phyloP scores from a whole-genome alignment of 2,329 filamentous ascomycete species.

The Cladosporium sp. region DNA sequence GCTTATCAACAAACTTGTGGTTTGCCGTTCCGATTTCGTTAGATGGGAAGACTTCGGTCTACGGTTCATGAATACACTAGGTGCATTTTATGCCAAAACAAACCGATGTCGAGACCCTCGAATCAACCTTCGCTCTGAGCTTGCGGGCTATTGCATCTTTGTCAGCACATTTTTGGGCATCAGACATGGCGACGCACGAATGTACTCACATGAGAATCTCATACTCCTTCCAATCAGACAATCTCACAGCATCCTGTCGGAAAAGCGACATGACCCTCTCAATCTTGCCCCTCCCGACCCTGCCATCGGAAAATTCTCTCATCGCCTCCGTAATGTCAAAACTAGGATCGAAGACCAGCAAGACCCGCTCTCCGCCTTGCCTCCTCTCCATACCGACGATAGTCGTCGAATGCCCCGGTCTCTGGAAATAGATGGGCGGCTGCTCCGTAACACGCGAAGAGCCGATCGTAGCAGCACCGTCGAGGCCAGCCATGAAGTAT shows the following conservation, averaged over 20 bases:
- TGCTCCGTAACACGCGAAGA: conserved; percentile 69
- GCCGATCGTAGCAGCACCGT: conserved; percentile 45
- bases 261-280: conserved; percentile 65
- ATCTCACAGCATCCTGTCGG: conserved; percentile 63
- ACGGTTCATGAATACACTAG: no score
- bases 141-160: neutral
- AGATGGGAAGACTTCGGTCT: no score
- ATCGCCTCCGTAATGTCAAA: conserved; percentile 66
- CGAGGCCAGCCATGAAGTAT: conserved; percentile 63
- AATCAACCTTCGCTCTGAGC: neutral
- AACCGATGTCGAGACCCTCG: no score
- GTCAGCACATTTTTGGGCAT: no score
- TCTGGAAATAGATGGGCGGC: conserved; percentile 87
- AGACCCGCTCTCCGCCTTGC: conserved; percentile 58
- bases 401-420: conserved; percentile 85
- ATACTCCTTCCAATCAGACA: conserved; percentile 70
- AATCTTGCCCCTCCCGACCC: conserved; percentile 33
- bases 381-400: conserved; percentile 79
- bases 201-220: conserved; percentile 48
- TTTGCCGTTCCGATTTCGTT: no score
- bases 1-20: no score
- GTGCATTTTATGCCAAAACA: no score
- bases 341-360: conserved; percentile 87
- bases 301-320: conserved; percentile 52
- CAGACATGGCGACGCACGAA: no score